Evolutionary conservation across 2,329 filamentous ascomycete species (phyloP).

Genomic region (Zymoseptoria crescenta): DNA sequence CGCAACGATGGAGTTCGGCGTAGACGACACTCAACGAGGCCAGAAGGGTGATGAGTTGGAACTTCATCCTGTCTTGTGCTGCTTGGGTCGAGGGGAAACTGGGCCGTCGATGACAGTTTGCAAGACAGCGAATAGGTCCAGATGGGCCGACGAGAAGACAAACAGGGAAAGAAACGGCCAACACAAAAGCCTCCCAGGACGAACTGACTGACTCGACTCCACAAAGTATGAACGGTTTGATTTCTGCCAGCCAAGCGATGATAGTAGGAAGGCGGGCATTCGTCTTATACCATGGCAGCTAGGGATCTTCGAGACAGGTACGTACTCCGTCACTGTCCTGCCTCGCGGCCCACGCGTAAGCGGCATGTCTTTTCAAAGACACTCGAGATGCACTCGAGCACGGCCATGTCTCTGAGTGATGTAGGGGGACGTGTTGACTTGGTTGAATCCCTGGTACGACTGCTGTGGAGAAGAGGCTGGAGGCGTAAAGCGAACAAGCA

Average conservation of each 20-base stretch:
- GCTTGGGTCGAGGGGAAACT: background rate
- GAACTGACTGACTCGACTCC: too few species aligned
- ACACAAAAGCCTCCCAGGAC: background rate
- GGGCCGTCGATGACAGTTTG: background rate
- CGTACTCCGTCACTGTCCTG: background rate
- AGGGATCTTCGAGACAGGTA: background rate
- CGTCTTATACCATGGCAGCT: background rate
- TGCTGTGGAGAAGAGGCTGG: background rate
- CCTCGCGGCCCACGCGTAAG: background rate
- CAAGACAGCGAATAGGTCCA: background rate
- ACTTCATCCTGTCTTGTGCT: conserved; percentile 7
- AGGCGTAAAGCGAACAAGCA: background rate
- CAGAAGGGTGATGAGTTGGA: conserved; percentile 7
- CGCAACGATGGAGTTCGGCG: conserved; percentile 14
- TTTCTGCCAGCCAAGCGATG: background rate
- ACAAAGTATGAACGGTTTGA: background rate
- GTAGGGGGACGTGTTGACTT: background rate
- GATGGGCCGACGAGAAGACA: background rate
- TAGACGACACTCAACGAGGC: conserved; percentile 9
- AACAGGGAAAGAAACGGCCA: background rate
- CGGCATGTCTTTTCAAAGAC: background rate
- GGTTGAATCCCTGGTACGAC: background rate
- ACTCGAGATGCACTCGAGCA: background rate
- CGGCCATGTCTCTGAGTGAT: background rate
- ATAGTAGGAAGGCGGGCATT: background rate